Percentiles rank a stretch among this genome's conserved stretches.
These are phyloP conservation scores for Barnettozyma siamensis DNA, from an alignment of 805 yeast genomes.

Conservation along the genomic window DNA sequence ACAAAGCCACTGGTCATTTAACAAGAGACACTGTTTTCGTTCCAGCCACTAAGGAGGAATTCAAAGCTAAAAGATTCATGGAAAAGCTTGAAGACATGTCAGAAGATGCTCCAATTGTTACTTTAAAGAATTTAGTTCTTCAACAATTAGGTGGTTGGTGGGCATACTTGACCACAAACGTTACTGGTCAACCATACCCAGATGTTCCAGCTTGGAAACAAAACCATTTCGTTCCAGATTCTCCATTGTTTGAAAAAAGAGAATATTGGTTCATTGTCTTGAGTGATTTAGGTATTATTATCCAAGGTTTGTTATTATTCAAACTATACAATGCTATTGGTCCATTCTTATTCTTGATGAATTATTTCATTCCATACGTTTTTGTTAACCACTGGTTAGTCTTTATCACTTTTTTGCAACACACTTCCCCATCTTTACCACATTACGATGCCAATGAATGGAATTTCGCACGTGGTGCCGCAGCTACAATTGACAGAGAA, in stretches of 20 bases:
- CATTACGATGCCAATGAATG: constrained; percentile 72
- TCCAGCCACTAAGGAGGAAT: constrained; percentile 62
- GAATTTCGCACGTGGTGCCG: constrained; percentile 88
- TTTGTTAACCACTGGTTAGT: constrained; percentile 90
- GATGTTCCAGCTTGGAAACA: constrained; percentile 41
- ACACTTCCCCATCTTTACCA: constrained; percentile 73
- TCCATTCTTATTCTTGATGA: constrained; percentile 51
- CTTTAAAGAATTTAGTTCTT: constrained; percentile 46
- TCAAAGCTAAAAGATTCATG: constrained; percentile 34
- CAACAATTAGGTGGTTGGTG: constrained; percentile 83
- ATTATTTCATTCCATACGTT: constrained; percentile 73
- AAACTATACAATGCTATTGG: constrained; percentile 60
- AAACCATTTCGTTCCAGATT: constrained; percentile 66
- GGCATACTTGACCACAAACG: constrained; percentile 59
- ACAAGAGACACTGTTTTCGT: constrained; percentile 81
- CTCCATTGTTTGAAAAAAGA: constrained; percentile 69
- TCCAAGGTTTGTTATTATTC: constrained; percentile 48
- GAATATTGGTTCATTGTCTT: constrained; percentile 68
- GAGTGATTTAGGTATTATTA: constrained; percentile 65
- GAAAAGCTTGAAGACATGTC: constrained; percentile 46
- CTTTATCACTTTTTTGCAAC: constrained; percentile 79
- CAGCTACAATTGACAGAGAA: constrained; percentile 81
- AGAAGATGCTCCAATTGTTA: constrained; percentile 70
- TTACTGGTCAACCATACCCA: constrained; percentile 65
- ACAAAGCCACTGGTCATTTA: constrained; percentile 83